These are phyloP conservation scores for Venturia aucupariae DNA, from an alignment of 2,329 filamentous ascomycete species.

Conservation along the genomic window DNA sequence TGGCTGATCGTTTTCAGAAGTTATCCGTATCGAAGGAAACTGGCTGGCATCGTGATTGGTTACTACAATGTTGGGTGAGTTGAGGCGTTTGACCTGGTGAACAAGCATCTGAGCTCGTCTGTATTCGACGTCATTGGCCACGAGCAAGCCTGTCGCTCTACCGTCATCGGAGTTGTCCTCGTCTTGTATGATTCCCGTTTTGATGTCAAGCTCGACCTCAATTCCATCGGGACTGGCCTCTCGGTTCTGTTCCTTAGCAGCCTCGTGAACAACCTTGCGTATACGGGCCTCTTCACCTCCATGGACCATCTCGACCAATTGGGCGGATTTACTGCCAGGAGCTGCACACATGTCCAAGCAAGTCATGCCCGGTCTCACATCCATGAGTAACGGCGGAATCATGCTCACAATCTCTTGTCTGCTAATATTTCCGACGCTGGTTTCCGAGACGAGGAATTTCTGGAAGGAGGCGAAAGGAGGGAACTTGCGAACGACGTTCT, in stretches of 20 bases:
- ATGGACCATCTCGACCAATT: conserved; percentile 91
- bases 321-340: conserved; percentile 92
- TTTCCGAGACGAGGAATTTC: conserved; percentile 95
- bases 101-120: conserved; percentile 95
- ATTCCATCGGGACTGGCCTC: conserved; percentile 40
- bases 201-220: conserved; percentile 20
- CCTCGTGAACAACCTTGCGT: conserved; percentile 56
- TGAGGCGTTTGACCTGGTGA: conserved; percentile 94
- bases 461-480: conserved; percentile 92
- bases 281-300: conserved; percentile 83
- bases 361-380: conserved; percentile 81
- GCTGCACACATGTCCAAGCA: conserved; percentile 95
- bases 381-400: conserved; percentile 92
- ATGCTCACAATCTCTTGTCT: conserved; percentile 97
- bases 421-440: conserved; percentile 93
- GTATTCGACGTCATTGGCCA: conserved; percentile 96
- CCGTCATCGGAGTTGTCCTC: conserved; percentile 63
- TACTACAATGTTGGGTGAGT: conserved; percentile 91
- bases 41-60: conserved; percentile 97
- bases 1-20: conserved; percentile 44
- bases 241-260: conserved; percentile 52
- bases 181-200: conserved; percentile 21
- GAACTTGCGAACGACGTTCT: conserved; percentile 89
- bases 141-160: conserved; percentile 78
- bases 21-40: conserved; percentile 87